phyloP scores from a whole-genome alignment of 2,329 filamentous ascomycete species.

The Gaeumannomyces tritici region DNA sequence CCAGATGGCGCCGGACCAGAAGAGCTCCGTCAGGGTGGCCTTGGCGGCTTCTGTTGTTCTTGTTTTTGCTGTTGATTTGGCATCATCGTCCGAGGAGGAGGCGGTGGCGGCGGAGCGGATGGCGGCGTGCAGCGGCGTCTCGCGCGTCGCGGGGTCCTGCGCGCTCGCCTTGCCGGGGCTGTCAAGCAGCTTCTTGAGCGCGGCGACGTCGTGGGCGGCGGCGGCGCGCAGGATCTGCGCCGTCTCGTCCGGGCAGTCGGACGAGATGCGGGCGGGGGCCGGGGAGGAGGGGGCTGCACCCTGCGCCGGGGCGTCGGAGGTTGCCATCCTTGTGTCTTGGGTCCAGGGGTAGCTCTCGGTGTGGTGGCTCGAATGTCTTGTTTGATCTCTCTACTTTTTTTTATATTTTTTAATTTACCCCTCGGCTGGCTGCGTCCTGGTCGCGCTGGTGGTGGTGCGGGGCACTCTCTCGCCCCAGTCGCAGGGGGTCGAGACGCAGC shows the following conservation, averaged over 20 bases:
- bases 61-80: too few relatives aligned
- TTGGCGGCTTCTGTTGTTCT: constrained; percentile 35
- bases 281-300: constrained; percentile 9
- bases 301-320: neutral
- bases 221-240: constrained; percentile 43
- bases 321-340: neutral
- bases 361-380: neutral
- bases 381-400: neutral
- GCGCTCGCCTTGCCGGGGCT: constrained; percentile 57
- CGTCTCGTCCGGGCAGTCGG: constrained; percentile 38
- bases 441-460: too few relatives aligned
- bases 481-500: neutral
- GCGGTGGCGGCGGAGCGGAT: constrained; percentile 48
- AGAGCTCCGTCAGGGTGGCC: constrained; percentile 63
- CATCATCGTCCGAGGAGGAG: constrained; percentile 4
- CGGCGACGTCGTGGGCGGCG: constrained; percentile 51
- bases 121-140: constrained; percentile 81
- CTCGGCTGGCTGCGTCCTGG: neutral
- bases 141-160: constrained; percentile 77
- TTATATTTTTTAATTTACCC: neutral
- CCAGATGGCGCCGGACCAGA: constrained; percentile 90
- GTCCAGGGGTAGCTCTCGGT: too few relatives aligned
- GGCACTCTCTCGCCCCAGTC: too few relatives aligned
- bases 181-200: constrained; percentile 60
- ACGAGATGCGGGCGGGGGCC: constrained; percentile 47